Evolutionary conservation across 2,329 filamentous ascomycete genomes (phyloP).

Genomic region (Fusarium solani-melongenae): DNA sequence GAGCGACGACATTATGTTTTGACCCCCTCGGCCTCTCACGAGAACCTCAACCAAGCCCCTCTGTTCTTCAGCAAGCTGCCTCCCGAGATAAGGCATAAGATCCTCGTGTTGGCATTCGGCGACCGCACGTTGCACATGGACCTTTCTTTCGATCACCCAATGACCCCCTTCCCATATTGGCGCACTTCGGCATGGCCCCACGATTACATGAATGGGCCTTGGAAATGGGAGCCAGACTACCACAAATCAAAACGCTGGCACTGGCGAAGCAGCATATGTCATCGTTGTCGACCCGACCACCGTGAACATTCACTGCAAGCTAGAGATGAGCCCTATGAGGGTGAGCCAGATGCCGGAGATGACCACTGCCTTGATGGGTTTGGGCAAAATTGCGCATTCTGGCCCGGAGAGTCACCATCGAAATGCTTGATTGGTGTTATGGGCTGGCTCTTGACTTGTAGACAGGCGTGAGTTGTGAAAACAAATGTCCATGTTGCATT

Average conservation of each 20-base stretch:
- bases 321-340: neutral
- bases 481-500: neutral
- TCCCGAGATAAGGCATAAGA: neutral
- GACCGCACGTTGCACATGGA: neutral
- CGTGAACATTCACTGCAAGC: accelerated
- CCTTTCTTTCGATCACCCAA: neutral
- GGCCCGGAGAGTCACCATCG: neutral
- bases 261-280: constrained; percentile 16
- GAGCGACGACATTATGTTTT: neutral
- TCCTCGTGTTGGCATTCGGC: neutral
- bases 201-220: neutral
- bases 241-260: neutral
- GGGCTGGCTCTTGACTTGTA: constrained; percentile 1
- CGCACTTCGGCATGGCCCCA: neutral
- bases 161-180: neutral
- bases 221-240: neutral
- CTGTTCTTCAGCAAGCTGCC: neutral
- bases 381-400: neutral
- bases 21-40: neutral
- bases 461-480: neutral
- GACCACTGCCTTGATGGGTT: neutral
- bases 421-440: constrained; percentile 1
- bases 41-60: neutral
- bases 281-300: neutral
- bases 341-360: neutral